These are phyloP conservation scores for Acanthamoeba rhysodes DNA, from an alignment of 208 protist species.

Conservation along the genomic window DNA sequence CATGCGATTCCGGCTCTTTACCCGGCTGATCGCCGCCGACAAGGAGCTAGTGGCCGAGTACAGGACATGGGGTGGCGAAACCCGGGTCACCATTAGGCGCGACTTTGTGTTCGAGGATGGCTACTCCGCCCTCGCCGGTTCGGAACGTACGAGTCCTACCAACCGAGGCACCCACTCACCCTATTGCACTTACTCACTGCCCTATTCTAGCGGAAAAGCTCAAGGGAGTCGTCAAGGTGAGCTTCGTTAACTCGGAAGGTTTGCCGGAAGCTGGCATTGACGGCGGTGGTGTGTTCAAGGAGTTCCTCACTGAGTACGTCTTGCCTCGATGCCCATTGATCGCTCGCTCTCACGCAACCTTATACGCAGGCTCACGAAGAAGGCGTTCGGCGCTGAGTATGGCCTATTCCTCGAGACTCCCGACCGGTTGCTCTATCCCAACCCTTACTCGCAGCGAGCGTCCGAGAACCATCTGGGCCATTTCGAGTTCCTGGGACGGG, in stretches of 20 bases:
- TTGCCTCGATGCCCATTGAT: not conserved
- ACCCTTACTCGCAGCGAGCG: constrained; percentile 90
- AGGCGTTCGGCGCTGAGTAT: constrained; percentile 92
- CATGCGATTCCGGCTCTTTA: constrained; percentile 81
- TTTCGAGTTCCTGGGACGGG: constrained; percentile 93
- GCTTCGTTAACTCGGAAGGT: constrained; percentile 89
- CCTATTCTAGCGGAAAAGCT: constrained; percentile 80
- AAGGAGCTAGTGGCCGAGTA: constrained; percentile 61
- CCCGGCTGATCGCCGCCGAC: constrained; percentile 61
- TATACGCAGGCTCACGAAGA: constrained; percentile 85
- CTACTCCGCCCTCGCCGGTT: constrained; percentile 88
- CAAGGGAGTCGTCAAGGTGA: constrained; percentile 84
- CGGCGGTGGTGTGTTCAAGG: constrained; percentile 95
- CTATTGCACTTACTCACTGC: not conserved
- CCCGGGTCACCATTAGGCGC: constrained; percentile 84
- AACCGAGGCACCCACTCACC: no score
- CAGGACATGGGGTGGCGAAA: not conserved
- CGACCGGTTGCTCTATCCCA: constrained; percentile 93
- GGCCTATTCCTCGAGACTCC: constrained; percentile 93
- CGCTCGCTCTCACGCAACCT: no score
- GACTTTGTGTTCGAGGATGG: constrained; percentile 92
- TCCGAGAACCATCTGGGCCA: constrained; percentile 71
- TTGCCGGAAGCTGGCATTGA: constrained; percentile 93
- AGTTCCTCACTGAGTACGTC: constrained; percentile 90
- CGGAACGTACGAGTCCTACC: constrained; percentile 21